Percentiles rank a stretch among this genome's conserved stretches.
Conservation (phyloP, 495 filamentous ascomycete species). For the Aspergillus coremiiformis region DNA sequence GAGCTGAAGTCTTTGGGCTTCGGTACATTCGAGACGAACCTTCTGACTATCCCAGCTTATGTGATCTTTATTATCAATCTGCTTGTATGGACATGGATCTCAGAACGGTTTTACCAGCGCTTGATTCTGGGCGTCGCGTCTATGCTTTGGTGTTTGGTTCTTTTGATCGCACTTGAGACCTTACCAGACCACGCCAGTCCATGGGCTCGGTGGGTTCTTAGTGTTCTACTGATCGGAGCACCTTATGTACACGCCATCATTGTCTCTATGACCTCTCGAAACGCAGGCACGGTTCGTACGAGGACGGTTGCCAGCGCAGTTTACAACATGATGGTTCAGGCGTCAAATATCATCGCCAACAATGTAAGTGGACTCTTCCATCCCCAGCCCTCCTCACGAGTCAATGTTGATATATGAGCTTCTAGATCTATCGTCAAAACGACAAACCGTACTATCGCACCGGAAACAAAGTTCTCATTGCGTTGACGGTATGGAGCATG, state of each 20-base stretch:
- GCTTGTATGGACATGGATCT: constrained; percentile 44
- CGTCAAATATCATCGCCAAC: constrained; percentile 51
- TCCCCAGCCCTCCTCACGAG: neutral
- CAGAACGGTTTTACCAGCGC: constrained; percentile 46
- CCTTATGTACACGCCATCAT: constrained; percentile 61
- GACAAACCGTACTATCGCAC: constrained; percentile 60
- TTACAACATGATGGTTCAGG: constrained; percentile 74
- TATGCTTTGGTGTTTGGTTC: constrained; percentile 50
- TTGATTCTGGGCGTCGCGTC: constrained; percentile 43
- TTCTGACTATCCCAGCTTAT: constrained; percentile 60
- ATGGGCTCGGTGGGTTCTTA: constrained; percentile 48
- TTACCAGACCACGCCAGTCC: constrained; percentile 29
- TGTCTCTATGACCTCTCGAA: constrained; percentile 58
- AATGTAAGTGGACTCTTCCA: constrained; percentile 39
- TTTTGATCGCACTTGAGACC: constrained; percentile 44
- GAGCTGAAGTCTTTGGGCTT: constrained; percentile 54
- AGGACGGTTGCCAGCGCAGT: constrained; percentile 54
- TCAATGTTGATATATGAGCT: neutral
- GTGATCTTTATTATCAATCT: constrained; percentile 41
- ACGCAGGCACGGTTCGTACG: constrained; percentile 61
- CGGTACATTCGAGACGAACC: constrained; percentile 58
- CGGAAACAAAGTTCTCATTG: constrained; percentile 60
- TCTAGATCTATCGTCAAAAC: constrained; percentile 53
- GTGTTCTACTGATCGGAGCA: constrained; percentile 48
- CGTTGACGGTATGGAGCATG: constrained; percentile 46